Conservation (phyloP, 2,329 filamentous ascomycete genomes). For the Paraconiothyrium sp. region DNA sequence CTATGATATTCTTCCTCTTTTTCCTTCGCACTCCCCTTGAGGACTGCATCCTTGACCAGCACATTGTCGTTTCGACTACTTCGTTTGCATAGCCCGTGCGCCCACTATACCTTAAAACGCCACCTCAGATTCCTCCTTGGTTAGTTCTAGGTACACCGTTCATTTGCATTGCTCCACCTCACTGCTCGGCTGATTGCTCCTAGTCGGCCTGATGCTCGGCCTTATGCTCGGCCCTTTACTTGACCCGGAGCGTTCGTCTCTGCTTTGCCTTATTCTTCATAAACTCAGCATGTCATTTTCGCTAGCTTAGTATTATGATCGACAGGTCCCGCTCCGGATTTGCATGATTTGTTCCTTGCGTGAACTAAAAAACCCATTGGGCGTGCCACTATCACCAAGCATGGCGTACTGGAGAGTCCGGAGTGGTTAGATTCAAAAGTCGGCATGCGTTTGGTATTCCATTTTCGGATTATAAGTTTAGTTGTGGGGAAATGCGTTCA, state of each 20-base stretch:
- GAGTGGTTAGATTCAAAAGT: conserved; percentile 1
- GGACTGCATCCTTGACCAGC: background rate
- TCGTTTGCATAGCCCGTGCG: background rate
- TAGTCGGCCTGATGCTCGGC: background rate
- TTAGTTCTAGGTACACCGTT: background rate
- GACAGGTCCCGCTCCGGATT: background rate
- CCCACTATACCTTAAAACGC: background rate
- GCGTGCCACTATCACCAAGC: background rate
- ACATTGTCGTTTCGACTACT: background rate
- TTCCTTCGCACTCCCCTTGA: background rate
- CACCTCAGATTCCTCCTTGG: background rate
- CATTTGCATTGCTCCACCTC: background rate
- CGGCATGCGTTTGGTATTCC: background rate
- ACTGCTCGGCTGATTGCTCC: background rate
- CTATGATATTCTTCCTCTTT: background rate
- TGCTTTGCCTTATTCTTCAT: background rate
- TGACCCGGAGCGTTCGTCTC: background rate
- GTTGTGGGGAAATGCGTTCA: background rate
- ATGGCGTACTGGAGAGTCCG: conserved; percentile 1
- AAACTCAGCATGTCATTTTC: background rate
- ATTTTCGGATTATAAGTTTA: background rate
- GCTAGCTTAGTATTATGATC: background rate
- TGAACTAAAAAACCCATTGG: background rate
- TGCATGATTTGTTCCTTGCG: background rate
- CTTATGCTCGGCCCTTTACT: background rate